Evolutionary conservation across 768 basidiomycete species (phyloP).

Genomic region (Melanogaster broomeanus): DNA sequence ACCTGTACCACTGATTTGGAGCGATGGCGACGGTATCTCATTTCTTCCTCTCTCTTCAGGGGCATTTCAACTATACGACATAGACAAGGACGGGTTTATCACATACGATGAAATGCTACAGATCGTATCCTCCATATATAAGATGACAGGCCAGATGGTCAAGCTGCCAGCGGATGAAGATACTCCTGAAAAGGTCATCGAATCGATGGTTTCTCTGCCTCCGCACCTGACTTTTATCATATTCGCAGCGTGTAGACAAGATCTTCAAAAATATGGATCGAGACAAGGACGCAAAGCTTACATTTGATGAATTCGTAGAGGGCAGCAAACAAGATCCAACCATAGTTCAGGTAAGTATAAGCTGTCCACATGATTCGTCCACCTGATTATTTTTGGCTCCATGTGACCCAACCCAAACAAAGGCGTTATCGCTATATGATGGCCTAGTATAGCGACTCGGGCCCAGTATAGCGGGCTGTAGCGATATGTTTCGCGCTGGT

Average conservation of each 20-base stretch:
- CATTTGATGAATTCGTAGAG: slow-evolving; percentile 97
- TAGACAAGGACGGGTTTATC: slow-evolving; percentile 97
- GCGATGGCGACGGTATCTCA: slow-evolving; percentile 14
- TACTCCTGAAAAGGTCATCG: slow-evolving; percentile 93
- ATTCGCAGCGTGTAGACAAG: slow-evolving; percentile 91
- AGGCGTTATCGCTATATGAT: slow-evolving; percentile 95
- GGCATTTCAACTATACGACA: slow-evolving; percentile 99
- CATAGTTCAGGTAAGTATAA: slow-evolving; percentile 82
- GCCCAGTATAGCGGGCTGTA: too few species aligned
- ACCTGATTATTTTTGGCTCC: too few species aligned
- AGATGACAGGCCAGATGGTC: slow-evolving; percentile 99
- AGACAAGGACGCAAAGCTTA: slow-evolving; percentile 90
- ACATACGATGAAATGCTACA: slow-evolving; percentile 99
- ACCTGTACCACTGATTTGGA: not conserved
- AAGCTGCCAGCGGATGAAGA: slow-evolving; percentile 98
- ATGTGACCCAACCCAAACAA: slow-evolving; percentile 19
- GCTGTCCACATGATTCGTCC: slow-evolving; percentile 12
- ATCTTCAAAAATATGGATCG: slow-evolving; percentile 98
- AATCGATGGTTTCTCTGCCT: slow-evolving; percentile 5
- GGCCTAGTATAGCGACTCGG: slow-evolving; percentile 88
- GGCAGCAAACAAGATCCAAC: slow-evolving; percentile 99
- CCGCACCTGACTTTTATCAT: slow-evolving; percentile 13
- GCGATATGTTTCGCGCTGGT: slow-evolving; percentile 3
- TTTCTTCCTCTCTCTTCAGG: slow-evolving; percentile 51
- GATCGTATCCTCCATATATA: slow-evolving; percentile 98